Evolutionary conservation across 192 early-diverging fungal species (phyloP), one percentile per base, ranked within the genome.

Genomic region (Glomus cerebriforme): DNA sequence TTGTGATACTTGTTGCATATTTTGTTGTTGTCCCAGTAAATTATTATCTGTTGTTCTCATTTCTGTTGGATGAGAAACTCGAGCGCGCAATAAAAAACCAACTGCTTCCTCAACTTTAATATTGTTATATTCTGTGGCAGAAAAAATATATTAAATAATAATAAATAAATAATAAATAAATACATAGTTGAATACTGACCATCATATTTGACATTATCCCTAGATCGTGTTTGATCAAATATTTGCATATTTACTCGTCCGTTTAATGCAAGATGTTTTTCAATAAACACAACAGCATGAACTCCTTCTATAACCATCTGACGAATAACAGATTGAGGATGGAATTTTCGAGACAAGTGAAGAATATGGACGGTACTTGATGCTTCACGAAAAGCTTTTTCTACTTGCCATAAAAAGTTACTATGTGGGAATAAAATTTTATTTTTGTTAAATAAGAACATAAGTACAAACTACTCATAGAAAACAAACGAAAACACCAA

Each of bases 271-370:
- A 60, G 62, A n/a, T 47, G 39, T 29, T 65, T 63, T 31, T 80
- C 79, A 22, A 80, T 39, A 29, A 80, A 76, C 24, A 80, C 31
- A 29, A 80, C 74, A 39, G 79, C 79, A 65, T 68, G 79, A 9
- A 80, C 79, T 32, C 79, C 79, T 70, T 80, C 79, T 19, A 80
- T 75, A 67, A 80, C 77, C 79, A 80, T 80, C 54, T 80, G 79
- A 49, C 79, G 79, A 63, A 80, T 59, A 59, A 80, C 79, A 43
- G 79, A 59, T 7, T 67, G 60, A 59, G 69, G 45, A 37, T 67
- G 77, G 27, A 78, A 47, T 39, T 78, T 80, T 31, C 79, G 32
- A 47, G 71, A 80, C 26, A 80, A 49, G 69, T 76, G 79, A 54
- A 80, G 49, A 7, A 35, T 80, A 58, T 80, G 79, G 1, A 80